Evolutionary conservation across 108 stramenopile species (phyloP).

Genomic region (Schizochytrium sp.): DNA sequence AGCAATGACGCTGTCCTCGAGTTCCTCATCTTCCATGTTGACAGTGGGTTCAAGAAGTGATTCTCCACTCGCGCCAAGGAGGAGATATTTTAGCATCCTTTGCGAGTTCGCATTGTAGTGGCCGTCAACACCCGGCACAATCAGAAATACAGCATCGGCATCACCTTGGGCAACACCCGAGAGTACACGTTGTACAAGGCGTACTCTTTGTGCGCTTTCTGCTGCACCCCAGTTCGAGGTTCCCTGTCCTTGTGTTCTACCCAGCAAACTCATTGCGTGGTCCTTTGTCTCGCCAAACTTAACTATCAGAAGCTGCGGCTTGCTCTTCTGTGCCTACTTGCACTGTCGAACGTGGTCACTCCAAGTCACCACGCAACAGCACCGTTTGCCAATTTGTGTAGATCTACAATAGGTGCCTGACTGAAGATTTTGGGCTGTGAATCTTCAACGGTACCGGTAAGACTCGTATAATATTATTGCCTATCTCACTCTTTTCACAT

Average conservation of each 20-base stretch:
- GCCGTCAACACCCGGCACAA: slow-evolving; percentile 50
- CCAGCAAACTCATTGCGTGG: background rate
- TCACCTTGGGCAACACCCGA: background rate
- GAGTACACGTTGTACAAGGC: slow-evolving; percentile 11
- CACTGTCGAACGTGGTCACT: too few species aligned
- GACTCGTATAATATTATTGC: too few species aligned
- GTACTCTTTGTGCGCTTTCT: slow-evolving; percentile 28
- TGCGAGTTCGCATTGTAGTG: slow-evolving; percentile 46
- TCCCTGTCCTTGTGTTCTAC: background rate
- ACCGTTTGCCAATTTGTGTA: too few species aligned
- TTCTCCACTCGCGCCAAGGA: slow-evolving; percentile 53
- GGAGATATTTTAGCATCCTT: slow-evolving; percentile 24
- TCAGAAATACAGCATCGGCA: background rate
- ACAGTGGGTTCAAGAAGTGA: slow-evolving; percentile 26
- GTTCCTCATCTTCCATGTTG: background rate
- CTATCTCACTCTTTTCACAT: too few species aligned
- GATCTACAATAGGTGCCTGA: too few species aligned
- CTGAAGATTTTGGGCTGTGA: too few species aligned
- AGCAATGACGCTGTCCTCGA: slow-evolving; percentile 3
- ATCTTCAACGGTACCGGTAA: too few species aligned
- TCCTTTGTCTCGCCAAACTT: background rate
- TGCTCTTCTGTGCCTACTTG: too few species aligned
- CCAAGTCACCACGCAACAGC: too few species aligned
- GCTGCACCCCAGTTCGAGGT: slow-evolving; percentile 19
- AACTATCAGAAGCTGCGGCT: too few species aligned